Evolutionary conservation across 495 filamentous ascomycete genomes (phyloP).

Genomic region (Penicillium cosmopolitanum): DNA sequence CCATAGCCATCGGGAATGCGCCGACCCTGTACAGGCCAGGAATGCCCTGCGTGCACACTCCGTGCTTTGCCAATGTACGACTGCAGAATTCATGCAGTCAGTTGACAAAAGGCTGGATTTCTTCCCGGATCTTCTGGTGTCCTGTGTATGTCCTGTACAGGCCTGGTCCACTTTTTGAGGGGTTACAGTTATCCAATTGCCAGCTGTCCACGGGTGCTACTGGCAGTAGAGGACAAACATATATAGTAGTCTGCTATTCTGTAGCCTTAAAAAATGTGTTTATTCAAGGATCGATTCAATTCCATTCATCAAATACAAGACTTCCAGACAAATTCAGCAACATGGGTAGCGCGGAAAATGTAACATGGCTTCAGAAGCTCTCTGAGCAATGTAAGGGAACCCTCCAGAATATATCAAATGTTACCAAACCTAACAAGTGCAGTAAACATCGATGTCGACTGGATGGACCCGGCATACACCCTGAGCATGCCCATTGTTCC

Average conservation of each 20-base stretch:
- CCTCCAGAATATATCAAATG: not conserved
- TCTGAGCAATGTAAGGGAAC: slow-evolving; percentile 20
- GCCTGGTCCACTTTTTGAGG: not conserved
- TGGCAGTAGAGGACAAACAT: not conserved
- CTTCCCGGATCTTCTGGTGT: not conserved
- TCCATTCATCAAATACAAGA: not conserved
- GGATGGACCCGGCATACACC: slow-evolving; percentile 44
- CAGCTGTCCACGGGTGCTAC: not conserved
- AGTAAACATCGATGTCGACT: slow-evolving; percentile 50
- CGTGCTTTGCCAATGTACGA: not conserved
- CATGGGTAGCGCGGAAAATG: slow-evolving; percentile 21
- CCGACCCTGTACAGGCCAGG: slow-evolving; percentile 1
- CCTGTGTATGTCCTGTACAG: slow-evolving; percentile 17
- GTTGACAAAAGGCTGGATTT: not conserved
- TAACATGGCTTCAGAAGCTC: slow-evolving; percentile 27
- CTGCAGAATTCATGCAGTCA: not conserved
- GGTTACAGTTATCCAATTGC: not conserved
- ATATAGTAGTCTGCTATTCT: not conserved
- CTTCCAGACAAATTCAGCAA: slow-evolving; percentile 2
- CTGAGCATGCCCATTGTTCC: slow-evolving; percentile 35
- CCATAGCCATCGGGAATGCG: slow-evolving; percentile 8
- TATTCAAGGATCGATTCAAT: not conserved
- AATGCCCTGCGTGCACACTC: slow-evolving; percentile 18
- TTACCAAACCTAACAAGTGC: slow-evolving; percentile 5
- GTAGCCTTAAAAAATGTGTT: not conserved